Percentiles rank a stretch among this genome's conserved stretches.
Evolutionary conservation across 495 filamentous ascomycete species (phyloP).

Genomic region (Rhizodiscina lignyota): DNA sequence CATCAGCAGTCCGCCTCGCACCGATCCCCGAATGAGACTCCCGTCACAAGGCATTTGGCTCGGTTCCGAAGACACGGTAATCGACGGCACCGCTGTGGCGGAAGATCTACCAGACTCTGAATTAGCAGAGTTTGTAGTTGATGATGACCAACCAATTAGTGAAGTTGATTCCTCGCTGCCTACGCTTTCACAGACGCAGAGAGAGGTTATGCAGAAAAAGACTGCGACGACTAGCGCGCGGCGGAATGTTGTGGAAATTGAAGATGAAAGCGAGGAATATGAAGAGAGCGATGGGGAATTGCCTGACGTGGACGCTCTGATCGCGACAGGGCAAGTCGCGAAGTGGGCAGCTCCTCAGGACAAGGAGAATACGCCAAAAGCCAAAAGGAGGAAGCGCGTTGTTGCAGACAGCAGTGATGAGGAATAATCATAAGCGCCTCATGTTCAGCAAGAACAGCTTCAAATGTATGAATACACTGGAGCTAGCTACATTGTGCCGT

Average conservation of each 20-base stretch:
- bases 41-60: slow-evolving; percentile 1
- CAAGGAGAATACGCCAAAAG: too few species aligned
- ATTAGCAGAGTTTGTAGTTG: slow-evolving; percentile 1
- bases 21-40: background rate
- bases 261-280: background rate
- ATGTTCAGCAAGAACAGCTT: too few species aligned
- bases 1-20: background rate
- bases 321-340: too few species aligned
- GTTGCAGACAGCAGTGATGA: too few species aligned
- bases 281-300: background rate
- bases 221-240: too few species aligned
- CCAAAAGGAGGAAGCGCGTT: too few species aligned
- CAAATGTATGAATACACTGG: too few species aligned
- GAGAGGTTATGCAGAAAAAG: background rate
- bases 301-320: background rate
- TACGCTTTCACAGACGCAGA: background rate
- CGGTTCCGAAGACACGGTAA: background rate
- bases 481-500: too few species aligned
- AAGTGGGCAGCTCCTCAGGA: too few species aligned
- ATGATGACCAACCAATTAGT: background rate
- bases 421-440: too few species aligned
- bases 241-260: background rate
- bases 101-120: background rate
- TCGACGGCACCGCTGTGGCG: background rate
- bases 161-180: background rate